Percentiles rank a stretch among this genome's conserved stretches.
Conservation (phyloP, 2,329 filamentous ascomycete genomes). For the Phialophora expanda region DNA sequence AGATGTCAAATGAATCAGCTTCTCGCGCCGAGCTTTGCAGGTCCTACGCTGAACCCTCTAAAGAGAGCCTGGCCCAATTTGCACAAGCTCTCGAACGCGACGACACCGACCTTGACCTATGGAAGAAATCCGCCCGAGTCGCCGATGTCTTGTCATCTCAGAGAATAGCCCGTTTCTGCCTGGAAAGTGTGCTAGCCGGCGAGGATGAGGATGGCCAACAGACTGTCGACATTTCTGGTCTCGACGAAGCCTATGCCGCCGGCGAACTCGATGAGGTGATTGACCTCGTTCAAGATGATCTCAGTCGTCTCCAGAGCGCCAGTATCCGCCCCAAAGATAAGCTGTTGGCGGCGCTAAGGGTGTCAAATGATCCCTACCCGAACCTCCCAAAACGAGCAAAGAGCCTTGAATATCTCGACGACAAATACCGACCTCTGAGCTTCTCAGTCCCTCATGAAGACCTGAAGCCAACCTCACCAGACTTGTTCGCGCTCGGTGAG, state of each 20-base stretch:
- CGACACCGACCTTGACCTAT: conserved; percentile 67
- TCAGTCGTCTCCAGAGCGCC: conserved; percentile 60
- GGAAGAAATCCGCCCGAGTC: conserved; percentile 65
- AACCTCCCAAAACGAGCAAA: conserved; percentile 48
- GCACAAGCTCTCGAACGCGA: conserved; percentile 68
- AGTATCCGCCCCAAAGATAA: conserved; percentile 57
- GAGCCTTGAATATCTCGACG: conserved; percentile 41
- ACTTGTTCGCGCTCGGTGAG: conserved; percentile 57
- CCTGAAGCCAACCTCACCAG: conserved; percentile 44
- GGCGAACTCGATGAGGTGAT: conserved; percentile 59
- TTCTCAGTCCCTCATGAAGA: conserved; percentile 48
- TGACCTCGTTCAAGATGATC: conserved; percentile 58
- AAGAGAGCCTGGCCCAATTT: conserved; percentile 58
- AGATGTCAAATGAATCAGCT: conserved; percentile 40
- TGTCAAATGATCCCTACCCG: conserved; percentile 60
- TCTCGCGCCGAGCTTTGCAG: conserved; percentile 25
- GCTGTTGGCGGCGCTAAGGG: conserved; percentile 59
- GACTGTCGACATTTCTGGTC: conserved; percentile 61
- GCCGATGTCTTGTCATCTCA: conserved; percentile 63
- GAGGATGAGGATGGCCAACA: conserved; percentile 63
- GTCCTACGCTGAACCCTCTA: conserved; percentile 45
- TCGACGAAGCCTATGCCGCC: conserved; percentile 61
- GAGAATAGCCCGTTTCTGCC: conserved; percentile 64
- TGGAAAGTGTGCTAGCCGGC: conserved; percentile 67
- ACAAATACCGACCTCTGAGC: conserved; percentile 45